Evolutionary conservation across 1,284 basidiomycete genomes (phyloP).

Genomic region (Sporisorium iseilematis-ciliati): DNA sequence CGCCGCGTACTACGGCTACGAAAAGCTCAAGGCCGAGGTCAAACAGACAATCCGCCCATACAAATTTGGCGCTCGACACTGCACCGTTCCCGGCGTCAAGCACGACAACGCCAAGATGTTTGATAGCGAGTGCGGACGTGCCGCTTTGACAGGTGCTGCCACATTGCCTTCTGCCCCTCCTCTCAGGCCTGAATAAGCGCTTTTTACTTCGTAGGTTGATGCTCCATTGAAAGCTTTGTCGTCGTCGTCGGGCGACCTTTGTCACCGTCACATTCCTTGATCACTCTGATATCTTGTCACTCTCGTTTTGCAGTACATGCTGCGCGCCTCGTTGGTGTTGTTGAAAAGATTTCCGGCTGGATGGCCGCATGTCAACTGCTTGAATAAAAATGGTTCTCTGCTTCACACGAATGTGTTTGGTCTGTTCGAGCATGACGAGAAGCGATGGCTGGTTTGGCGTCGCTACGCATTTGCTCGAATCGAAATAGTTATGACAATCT

Average conservation of each 20-base stretch:
- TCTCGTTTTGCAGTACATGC: no score
- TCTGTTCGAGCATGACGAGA: no score
- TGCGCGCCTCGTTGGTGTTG: no score
- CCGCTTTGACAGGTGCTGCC: constrained; percentile 30
- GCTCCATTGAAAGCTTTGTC: neutral
- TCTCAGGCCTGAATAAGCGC: constrained; percentile 2
- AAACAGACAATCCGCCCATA: constrained; percentile 4
- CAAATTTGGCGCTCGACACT: constrained; percentile 24
- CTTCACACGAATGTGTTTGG: no score
- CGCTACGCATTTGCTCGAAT: no score
- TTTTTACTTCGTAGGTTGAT: neutral
- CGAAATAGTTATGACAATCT: no score
- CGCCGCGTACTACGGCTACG: constrained; percentile 40
- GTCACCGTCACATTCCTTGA: neutral
- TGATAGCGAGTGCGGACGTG: constrained; percentile 37
- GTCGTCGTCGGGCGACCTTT: no score
- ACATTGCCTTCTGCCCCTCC: constrained; percentile 22
- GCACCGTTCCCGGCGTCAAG: constrained; percentile 24
- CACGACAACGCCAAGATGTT: constrained; percentile 44
- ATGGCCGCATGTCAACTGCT: no score
- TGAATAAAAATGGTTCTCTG: no score
- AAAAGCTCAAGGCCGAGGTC: constrained; percentile 5
- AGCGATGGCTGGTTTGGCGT: no score
- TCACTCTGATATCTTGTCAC: no score
- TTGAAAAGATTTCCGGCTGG: no score